These are phyloP conservation scores for sunflower (Helianthus annuus) DNA, from an alignment of 129 eudicot species.

Conservation along the genomic window DNA sequence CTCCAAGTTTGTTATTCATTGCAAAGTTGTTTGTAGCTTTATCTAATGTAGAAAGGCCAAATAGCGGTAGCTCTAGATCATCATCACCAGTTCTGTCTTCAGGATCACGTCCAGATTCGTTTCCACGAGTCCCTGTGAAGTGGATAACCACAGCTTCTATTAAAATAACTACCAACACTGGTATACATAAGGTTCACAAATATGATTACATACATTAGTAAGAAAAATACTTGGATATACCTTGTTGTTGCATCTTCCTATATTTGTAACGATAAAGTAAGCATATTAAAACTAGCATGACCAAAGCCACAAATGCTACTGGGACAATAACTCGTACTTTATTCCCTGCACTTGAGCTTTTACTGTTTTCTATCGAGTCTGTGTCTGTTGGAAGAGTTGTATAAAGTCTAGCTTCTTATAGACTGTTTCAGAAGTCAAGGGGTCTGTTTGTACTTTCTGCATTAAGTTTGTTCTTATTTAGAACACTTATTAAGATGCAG, in stretches of 20 bases:
- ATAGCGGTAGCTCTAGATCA: slow-evolving; percentile 36
- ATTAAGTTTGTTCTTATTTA: too few species aligned
- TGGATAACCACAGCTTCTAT: neutral
- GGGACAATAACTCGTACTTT: slow-evolving; percentile 10
- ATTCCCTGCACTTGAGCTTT: slow-evolving; percentile 13
- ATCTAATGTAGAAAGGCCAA: slow-evolving; percentile 21
- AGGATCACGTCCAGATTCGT: neutral
- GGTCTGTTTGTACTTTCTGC: too few species aligned
- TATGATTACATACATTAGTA: too few species aligned
- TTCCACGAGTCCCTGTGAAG: slow-evolving; percentile 14
- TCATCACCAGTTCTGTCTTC: neutral
- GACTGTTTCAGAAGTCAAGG: too few species aligned
- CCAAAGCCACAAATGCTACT: neutral
- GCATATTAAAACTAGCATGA: slow-evolving; percentile 15
- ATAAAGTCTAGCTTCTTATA: too few species aligned
- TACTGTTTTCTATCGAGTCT: neutral
- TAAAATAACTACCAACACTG: too few species aligned
- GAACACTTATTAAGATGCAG: too few species aligned
- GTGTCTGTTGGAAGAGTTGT: too few species aligned
- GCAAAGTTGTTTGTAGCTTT: slow-evolving; percentile 40
- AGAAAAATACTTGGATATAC: slow-evolving; percentile 2
- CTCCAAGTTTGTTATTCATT: slow-evolving; percentile 37
- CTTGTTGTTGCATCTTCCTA: slow-evolving; percentile 13
- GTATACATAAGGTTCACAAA: too few species aligned
- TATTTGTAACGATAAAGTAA: neutral